Base-by-base conservation (phyloP, 257 asterid species). In the Lithospermum erythrorhizon region DNA sequence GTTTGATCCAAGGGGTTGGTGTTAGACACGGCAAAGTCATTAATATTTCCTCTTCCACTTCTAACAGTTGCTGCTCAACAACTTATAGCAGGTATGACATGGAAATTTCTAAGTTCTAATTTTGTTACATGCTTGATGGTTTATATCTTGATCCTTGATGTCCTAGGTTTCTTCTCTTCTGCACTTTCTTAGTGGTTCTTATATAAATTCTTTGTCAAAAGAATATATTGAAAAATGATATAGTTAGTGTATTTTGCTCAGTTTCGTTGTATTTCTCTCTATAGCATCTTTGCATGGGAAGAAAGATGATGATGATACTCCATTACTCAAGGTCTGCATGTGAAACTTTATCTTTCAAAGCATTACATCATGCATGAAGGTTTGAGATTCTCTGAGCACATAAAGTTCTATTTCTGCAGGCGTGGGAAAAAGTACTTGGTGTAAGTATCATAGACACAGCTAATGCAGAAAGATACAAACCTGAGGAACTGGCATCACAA, bases 31-130 rank as follows among this genome's bases (percentile, higher is more conserved):
- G 88, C 93, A 65, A 88, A 84, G 76, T 78, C 87, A 20, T 75
- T 78, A 25, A 70, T 73, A 37, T 91, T 91, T 70, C 95, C 89
- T 30, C 72, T 88, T 64, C 98, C 90, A 66, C 95, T 91, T 76
- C 61, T 83, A 58, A 68, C 95, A 2, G 82, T 86, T 75, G 81
- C 98, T 68, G 76, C 88, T 83, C 98, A 91, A 80, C 98, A 84
- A 78, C 85, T 91, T 58, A 81, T 91, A 72, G 90, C 98, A 81
- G 98, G 98, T 83, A 76, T 35, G 48, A 19, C 56, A 48, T 35
- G 53, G 59, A 68, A 61, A 59, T 47, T 53, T 65, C 16, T 21
- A 11, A 25, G 18, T 19, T 62, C 59, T 62, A n/a, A 45, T 15
- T 58, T 58, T 58, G 25, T 9, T 53, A 1, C 57, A n/a, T 53